A percentile compares a stretch with the other conserved stretches of the same genome.
phyloP scores from a whole-genome alignment of 2,329 filamentous ascomycete genomes.

The Fusarium odoratissimum region DNA sequence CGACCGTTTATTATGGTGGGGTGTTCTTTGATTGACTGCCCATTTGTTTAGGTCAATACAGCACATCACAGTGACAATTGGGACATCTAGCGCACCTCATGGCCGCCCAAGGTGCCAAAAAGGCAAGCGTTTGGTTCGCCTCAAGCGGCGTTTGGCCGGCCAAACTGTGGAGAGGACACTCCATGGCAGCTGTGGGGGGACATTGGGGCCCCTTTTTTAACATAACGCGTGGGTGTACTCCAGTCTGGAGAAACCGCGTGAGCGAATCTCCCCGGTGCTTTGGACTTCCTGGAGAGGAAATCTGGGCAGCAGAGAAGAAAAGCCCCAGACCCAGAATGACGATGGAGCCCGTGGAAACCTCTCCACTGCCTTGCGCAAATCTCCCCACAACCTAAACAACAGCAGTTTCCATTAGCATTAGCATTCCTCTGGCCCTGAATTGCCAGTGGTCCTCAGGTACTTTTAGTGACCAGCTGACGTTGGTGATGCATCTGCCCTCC shows the following conservation, averaged over 20 bases:
- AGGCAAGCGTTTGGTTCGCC: slow-evolving; percentile 51
- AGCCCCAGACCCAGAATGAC: slow-evolving; percentile 27
- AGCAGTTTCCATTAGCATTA: slow-evolving; percentile 32
- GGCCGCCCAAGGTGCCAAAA: slow-evolving; percentile 14
- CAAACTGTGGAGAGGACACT: slow-evolving; percentile 63
- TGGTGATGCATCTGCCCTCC: slow-evolving; percentile 32
- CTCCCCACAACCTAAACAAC: slow-evolving; percentile 37
- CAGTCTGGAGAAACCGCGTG: slow-evolving; percentile 34
- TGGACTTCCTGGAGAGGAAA: slow-evolving; percentile 35
- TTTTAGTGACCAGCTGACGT: slow-evolving; percentile 35
- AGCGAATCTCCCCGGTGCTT: slow-evolving; percentile 22
- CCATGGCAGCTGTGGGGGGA: slow-evolving; percentile 29
- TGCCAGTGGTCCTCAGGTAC: slow-evolving; percentile 15
- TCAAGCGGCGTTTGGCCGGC: slow-evolving; percentile 67
- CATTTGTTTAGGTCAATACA: slow-evolving; percentile 11
- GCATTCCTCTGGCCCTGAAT: slow-evolving; percentile 20
- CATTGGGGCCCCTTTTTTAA: slow-evolving; percentile 26
- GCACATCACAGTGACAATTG: slow-evolving; percentile 16
- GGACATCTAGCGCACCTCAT: slow-evolving; percentile 21
- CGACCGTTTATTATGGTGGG: slow-evolving; percentile 30
- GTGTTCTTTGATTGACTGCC: not conserved
- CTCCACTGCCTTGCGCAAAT: slow-evolving; percentile 33
- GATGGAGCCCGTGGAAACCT: slow-evolving; percentile 16
- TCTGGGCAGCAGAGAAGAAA: slow-evolving; percentile 19
- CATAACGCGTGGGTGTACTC: slow-evolving; percentile 9